These are phyloP conservation scores for Globisporangium canariense DNA, from an alignment of 352 stramenopile species.

Conservation along the genomic window DNA sequence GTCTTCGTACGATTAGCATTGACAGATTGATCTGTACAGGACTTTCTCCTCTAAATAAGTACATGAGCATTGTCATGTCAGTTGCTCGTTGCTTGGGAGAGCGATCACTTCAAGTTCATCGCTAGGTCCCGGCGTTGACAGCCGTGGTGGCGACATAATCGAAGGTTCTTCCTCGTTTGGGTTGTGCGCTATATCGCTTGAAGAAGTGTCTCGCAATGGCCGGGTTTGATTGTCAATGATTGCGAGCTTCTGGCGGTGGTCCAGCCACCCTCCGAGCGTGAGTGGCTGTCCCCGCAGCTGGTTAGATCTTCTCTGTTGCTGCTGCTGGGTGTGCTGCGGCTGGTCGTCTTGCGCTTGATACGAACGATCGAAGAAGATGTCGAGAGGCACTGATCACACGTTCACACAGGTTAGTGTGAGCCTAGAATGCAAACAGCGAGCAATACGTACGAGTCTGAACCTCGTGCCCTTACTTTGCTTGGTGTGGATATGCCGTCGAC, in stretches of 20 bases:
- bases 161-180: neutral
- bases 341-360: neutral
- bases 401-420: neutral
- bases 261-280: neutral
- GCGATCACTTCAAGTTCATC: neutral
- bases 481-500: neutral
- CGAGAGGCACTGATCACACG: neutral
- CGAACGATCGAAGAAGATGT: neutral
- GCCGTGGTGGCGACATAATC: neutral
- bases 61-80: neutral
- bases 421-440: neutral
- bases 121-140: neutral
- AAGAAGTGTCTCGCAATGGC: neutral
- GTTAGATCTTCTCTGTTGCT: neutral
- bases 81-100: neutral
- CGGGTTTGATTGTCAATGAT: neutral
- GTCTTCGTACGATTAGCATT: slow-evolving; percentile 3
- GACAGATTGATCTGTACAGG: neutral
- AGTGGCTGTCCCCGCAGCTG: neutral
- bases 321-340: neutral
- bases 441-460: neutral
- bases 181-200: neutral
- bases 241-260: neutral
- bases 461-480: neutral
- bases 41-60: neutral